Conservation (phyloP, 228 moss, liverwort and hornwort genomes). For the Sphagnum magellanicum region DNA sequence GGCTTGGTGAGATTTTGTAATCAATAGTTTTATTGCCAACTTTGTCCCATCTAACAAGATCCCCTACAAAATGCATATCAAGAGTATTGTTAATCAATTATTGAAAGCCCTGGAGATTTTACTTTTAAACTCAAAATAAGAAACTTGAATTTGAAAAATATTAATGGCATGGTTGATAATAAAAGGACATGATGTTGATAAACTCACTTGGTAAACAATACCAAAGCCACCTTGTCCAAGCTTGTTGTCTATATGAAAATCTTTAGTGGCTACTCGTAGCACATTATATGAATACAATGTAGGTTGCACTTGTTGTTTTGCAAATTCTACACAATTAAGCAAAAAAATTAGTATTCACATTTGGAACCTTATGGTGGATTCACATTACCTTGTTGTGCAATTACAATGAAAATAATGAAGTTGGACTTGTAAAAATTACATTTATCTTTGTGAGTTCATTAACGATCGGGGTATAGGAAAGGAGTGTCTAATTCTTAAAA, state of each 20-base stretch:
- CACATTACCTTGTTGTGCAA: too few species aligned
- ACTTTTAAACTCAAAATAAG: neutral
- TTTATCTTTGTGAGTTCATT: too few species aligned
- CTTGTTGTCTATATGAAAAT: conserved; percentile 29
- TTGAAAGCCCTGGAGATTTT: too few species aligned
- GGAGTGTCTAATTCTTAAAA: too few species aligned
- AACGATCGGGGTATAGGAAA: too few species aligned
- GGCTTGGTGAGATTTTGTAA: neutral
- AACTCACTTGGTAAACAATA: conserved; percentile 35
- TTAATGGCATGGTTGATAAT: neutral
- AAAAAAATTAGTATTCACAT: too few species aligned
- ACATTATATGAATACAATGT: conserved; percentile 34
- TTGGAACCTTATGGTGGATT: too few species aligned
- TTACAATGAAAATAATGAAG: too few species aligned
- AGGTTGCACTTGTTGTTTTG: conserved; percentile 25
- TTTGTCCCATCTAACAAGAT: too few species aligned
- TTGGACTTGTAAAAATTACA: too few species aligned
- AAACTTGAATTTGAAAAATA: neutral
- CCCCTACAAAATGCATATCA: too few species aligned
- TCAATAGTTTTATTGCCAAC: neutral
- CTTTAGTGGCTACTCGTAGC: conserved; percentile 33
- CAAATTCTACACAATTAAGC: conserved; percentile 13
- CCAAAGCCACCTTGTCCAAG: conserved; percentile 53
- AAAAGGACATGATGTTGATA: neutral
- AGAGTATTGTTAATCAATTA: too few species aligned